Percentiles rank a stretch among this genome's conserved stretches.
Conservation (phyloP, 1,284 basidiomycete genomes). For the Rhodotorula sp. region DNA sequence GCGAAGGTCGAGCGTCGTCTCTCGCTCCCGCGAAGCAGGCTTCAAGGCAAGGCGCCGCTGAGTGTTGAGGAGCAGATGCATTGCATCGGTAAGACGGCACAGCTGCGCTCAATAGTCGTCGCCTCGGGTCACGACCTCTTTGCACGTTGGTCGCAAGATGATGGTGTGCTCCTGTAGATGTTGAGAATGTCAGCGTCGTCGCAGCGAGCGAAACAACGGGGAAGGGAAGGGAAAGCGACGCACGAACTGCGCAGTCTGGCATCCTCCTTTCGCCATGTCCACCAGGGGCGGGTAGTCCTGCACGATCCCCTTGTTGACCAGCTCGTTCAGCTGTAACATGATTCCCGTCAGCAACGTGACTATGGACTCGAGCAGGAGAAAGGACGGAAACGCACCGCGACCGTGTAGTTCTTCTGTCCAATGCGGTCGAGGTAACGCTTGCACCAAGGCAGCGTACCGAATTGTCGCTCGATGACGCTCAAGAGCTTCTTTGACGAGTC, state of each 20-base stretch:
- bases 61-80: neutral
- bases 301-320: conserved; percentile 85
- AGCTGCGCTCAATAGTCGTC: conserved; percentile 34
- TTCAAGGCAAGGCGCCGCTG: too few relatives aligned
- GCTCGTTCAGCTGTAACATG: conserved; percentile 72
- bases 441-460: conserved; percentile 95
- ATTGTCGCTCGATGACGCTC: conserved; percentile 85
- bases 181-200: conserved; percentile 44
- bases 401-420: conserved; percentile 92
- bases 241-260: conserved; percentile 93
- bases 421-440: conserved; percentile 86
- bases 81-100: neutral
- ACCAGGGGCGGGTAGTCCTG: conserved; percentile 91
- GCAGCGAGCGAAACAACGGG: conserved; percentile 1
- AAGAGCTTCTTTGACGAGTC: conserved; percentile 81
- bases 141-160: conserved; percentile 81
- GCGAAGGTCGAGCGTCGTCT: too few relatives aligned
- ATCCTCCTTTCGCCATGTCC: conserved; percentile 58
- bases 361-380: neutral
- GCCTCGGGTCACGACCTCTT: conserved; percentile 92
- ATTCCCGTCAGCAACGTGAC: too few relatives aligned
- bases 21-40: too few relatives aligned
- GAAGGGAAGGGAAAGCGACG: conserved; percentile 45
- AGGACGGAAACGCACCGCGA: conserved; percentile 64
- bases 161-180: conserved; percentile 76